These are phyloP conservation scores for Suhomyces pyralidae DNA, from an alignment of 805 yeast genomes.

Conservation along the genomic window DNA sequence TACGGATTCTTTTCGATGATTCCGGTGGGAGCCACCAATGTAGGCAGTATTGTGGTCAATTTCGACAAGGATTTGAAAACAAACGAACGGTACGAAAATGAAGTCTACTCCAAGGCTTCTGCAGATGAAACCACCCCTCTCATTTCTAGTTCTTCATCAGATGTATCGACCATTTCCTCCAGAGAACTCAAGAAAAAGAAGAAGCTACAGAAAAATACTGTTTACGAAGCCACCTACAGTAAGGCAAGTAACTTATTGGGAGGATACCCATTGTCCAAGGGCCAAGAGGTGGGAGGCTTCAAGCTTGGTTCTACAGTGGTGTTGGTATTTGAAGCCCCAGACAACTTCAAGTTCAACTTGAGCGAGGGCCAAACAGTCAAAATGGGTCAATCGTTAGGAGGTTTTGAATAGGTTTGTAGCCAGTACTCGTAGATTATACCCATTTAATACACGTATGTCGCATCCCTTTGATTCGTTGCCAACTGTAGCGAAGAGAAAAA, in stretches of 20 bases:
- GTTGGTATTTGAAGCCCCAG: slow-evolving; percentile 93
- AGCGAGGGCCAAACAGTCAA: slow-evolving; percentile 72
- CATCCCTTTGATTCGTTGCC: not conserved
- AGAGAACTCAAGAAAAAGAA: slow-evolving; percentile 14
- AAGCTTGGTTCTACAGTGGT: slow-evolving; percentile 96
- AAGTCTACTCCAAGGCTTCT: slow-evolving; percentile 26
- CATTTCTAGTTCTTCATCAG: slow-evolving; percentile 13
- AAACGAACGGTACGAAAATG: slow-evolving; percentile 64
- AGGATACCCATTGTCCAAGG: slow-evolving; percentile 86
- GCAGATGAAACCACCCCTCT: slow-evolving; percentile 32
- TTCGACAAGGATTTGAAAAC: slow-evolving; percentile 90
- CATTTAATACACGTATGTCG: not conserved
- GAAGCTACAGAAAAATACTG: slow-evolving; percentile 65
- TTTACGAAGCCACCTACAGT: slow-evolving; percentile 90
- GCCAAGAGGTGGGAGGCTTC: slow-evolving; percentile 97
- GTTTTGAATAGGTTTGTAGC: slow-evolving; percentile 18
- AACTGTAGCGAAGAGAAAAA: not conserved
- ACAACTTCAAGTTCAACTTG: slow-evolving; percentile 65
- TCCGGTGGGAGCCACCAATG: slow-evolving; percentile 99
- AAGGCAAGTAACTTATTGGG: slow-evolving; percentile 72
- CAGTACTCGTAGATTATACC: not conserved
- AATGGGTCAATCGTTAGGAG: slow-evolving; percentile 81
- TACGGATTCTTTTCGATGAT: slow-evolving; percentile 98
- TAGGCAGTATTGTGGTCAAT: slow-evolving; percentile 88
- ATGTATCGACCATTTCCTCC: slow-evolving; percentile 10